A percentile compares a stretch with the other conserved stretches of the same genome.
These are phyloP conservation scores for Discostella stelligera DNA, from an alignment of 352 stramenopile genomes.

Conservation along the genomic window DNA sequence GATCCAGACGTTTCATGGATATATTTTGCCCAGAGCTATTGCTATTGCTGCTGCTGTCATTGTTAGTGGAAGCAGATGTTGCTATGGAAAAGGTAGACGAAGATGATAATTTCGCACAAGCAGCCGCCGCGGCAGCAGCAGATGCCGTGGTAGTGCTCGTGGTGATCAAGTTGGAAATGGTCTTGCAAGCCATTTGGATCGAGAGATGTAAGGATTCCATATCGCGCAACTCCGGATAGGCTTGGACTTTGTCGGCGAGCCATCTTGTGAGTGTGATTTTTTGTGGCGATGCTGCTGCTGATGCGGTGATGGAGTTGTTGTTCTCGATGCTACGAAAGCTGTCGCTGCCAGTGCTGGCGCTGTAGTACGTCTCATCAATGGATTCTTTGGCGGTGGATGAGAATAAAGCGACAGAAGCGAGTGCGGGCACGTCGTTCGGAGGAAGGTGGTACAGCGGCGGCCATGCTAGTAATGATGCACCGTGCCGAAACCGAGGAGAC, in stretches of 20 bases:
- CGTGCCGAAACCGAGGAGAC: background rate
- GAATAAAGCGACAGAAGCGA: background rate
- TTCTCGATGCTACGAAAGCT: background rate
- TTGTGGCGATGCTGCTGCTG: background rate
- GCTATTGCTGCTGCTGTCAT: background rate
- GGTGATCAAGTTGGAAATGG: slow-evolving; percentile 91
- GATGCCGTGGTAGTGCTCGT: slow-evolving; percentile 18
- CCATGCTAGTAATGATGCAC: background rate
- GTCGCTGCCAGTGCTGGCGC: background rate
- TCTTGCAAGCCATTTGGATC: slow-evolving; percentile 94
- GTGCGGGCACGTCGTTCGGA: background rate
- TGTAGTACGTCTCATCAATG: slow-evolving; percentile 28
- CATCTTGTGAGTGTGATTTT: slow-evolving; percentile 55
- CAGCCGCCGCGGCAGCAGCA: background rate
- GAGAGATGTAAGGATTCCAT: slow-evolving; percentile 79
- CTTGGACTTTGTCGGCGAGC: slow-evolving; percentile 49
- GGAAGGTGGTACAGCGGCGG: background rate
- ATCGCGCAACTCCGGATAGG: slow-evolving; percentile 56
- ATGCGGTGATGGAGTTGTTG: background rate
- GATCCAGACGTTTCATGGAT: slow-evolving; percentile 92
- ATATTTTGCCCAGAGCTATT: slow-evolving; percentile 22
- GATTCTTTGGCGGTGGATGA: background rate
- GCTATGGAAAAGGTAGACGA: background rate
- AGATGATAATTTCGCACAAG: background rate
- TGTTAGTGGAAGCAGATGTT: background rate